Percentiles rank a stretch among this genome's conserved stretches.
Conservation (phyloP, 768 basidiomycete genomes). For the Pulveroboletus sp. region DNA sequence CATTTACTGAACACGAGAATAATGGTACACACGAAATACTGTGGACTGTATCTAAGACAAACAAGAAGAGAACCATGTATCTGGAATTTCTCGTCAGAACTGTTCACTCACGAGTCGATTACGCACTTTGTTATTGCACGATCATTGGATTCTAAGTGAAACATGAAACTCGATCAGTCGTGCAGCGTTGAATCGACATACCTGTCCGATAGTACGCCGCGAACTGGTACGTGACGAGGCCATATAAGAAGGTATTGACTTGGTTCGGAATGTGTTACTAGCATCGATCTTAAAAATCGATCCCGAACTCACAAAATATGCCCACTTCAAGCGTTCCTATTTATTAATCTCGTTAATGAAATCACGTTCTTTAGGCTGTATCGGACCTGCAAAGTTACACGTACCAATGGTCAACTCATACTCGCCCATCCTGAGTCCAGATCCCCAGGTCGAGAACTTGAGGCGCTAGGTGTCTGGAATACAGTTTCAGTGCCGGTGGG, state of each 20-base stretch:
- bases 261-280: neutral
- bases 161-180: neutral
- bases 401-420: neutral
- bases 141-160: conserved; percentile 9
- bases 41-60: conserved; percentile 13
- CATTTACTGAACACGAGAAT: no score
- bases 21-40: conserved; percentile 11
- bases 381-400: neutral
- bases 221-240: conserved; percentile 42
- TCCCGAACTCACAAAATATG: conserved; percentile 13
- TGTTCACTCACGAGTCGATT: neutral
- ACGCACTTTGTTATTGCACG: conserved; percentile 3
- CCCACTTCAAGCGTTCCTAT: conserved; percentile 13
- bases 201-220: conserved; percentile 32
- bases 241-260: conserved; percentile 32
- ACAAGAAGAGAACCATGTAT: conserved; percentile 11
- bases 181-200: neutral
- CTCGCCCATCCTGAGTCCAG: neutral
- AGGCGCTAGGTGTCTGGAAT: no score
- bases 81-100: neutral
- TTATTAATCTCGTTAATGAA: neutral
- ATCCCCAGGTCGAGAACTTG: no score
- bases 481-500: no score
- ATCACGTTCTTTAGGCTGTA: neutral
- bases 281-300: neutral